These are phyloP conservation scores for Lentinula guzmanii DNA, from an alignment of 768 basidiomycete species.

Conservation along the genomic window DNA sequence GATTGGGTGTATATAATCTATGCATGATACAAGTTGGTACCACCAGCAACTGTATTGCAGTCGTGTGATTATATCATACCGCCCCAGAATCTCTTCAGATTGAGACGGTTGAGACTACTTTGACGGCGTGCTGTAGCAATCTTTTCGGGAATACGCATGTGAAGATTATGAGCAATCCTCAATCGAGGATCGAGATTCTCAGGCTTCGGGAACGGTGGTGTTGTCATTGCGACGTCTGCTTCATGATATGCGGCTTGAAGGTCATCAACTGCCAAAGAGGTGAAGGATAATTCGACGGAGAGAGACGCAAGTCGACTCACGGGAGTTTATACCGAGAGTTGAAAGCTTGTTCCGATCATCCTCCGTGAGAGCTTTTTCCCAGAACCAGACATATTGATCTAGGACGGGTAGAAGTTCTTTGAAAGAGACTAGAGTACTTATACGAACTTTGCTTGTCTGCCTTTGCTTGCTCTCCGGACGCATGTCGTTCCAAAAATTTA, in stretches of 20 bases:
- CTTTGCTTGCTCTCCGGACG: neutral
- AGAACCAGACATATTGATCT: conserved; percentile 6
- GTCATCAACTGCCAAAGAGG: neutral
- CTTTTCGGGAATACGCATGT: conserved; percentile 6
- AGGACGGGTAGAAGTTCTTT: neutral
- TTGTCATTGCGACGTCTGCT: conserved; percentile 7
- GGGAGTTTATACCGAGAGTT: neutral
- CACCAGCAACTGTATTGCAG: no score
- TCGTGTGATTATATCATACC: neutral
- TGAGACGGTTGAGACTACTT: conserved; percentile 2
- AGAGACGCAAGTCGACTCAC: neutral
- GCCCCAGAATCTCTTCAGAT: conserved; percentile 5
- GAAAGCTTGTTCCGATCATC: conserved; percentile 4
- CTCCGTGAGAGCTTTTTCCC: conserved; percentile 1
- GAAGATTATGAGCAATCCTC: conserved; percentile 2
- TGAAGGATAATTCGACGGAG: neutral
- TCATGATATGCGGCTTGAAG: conserved; percentile 6
- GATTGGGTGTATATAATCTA: no score
- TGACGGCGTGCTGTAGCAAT: neutral
- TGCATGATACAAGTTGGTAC: no score
- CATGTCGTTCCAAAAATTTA: neutral
- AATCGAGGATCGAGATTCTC: conserved; percentile 1
- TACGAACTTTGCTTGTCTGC: neutral
- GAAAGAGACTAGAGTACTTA: neutral
- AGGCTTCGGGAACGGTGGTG: conserved; percentile 1